Conservation (phyloP, 805 yeast species). For the Ogataea philodendri region DNA sequence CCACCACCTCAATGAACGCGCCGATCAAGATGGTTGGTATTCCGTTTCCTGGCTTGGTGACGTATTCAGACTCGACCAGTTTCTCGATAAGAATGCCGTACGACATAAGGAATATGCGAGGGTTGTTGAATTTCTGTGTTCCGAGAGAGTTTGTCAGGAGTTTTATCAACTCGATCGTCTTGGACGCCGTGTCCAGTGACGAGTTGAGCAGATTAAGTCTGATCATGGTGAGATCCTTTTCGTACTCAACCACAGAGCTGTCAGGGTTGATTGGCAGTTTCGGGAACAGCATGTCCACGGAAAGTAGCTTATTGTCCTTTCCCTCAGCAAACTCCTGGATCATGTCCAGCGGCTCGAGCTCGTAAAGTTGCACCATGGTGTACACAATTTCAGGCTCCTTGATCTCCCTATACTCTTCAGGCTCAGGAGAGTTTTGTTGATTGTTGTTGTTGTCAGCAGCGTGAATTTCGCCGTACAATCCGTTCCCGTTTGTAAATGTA, state of each 20-base stretch:
- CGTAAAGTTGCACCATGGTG: slow-evolving; percentile 18
- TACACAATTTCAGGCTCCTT: slow-evolving; percentile 10
- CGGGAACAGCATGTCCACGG: slow-evolving; percentile 24
- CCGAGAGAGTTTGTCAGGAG: slow-evolving; percentile 37
- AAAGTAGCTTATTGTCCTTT: slow-evolving; percentile 22
- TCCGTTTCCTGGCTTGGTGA: slow-evolving; percentile 33
- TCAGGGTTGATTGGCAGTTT: slow-evolving; percentile 7
- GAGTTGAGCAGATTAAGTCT: slow-evolving; percentile 20
- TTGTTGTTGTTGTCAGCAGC: too few species aligned
- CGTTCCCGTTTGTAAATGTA: too few species aligned
- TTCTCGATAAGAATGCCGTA: slow-evolving; percentile 41
- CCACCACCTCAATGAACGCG: slow-evolving; percentile 39
- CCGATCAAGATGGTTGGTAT: slow-evolving; percentile 27
- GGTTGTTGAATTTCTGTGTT: slow-evolving; percentile 32
- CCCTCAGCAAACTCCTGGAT: slow-evolving; percentile 15
- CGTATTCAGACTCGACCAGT: slow-evolving; percentile 39
- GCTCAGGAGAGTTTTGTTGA: neutral
- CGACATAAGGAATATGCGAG: slow-evolving; percentile 37
- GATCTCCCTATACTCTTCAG: neutral
- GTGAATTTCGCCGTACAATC: too few species aligned
- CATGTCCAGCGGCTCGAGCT: slow-evolving; percentile 19
- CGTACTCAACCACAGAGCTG: slow-evolving; percentile 16
- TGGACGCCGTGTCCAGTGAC: slow-evolving; percentile 26
- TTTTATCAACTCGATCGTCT: slow-evolving; percentile 30
- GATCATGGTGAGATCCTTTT: slow-evolving; percentile 22